Evolutionary conservation across 2,329 filamentous ascomycete species (phyloP).

Genomic region (Penicillium expansum): DNA sequence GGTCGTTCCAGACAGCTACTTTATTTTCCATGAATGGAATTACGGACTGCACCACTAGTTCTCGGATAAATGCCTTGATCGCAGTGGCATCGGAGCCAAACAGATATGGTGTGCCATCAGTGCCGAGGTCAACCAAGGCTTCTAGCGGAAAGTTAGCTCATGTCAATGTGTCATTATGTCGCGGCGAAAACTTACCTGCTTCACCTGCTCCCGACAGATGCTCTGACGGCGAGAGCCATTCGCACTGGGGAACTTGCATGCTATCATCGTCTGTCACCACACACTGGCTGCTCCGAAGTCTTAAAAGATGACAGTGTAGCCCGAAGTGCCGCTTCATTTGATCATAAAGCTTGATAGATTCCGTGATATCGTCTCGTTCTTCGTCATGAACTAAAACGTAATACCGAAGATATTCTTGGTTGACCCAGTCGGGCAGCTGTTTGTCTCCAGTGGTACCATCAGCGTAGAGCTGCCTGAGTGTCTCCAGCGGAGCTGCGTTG

Average conservation of each 20-base stretch:
- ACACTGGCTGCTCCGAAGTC: slow-evolving; percentile 80
- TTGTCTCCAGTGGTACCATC: slow-evolving; percentile 76
- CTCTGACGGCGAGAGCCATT: slow-evolving; percentile 87
- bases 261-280: slow-evolving; percentile 90
- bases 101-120: slow-evolving; percentile 68
- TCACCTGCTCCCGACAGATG: slow-evolving; percentile 72
- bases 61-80: slow-evolving; percentile 83
- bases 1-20: slow-evolving; percentile 92
- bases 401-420: slow-evolving; percentile 89
- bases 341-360: slow-evolving; percentile 87
- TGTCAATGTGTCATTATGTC: not conserved
- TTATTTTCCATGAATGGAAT: slow-evolving; percentile 95
- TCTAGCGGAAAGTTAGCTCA: slow-evolving; percentile 24
- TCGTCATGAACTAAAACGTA: slow-evolving; percentile 97
- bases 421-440: slow-evolving; percentile 77
- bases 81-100: slow-evolving; percentile 90
- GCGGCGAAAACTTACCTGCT: slow-evolving; percentile 47
- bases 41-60: slow-evolving; percentile 92
- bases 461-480: slow-evolving; percentile 77
- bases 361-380: slow-evolving; percentile 86
- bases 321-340: slow-evolving; percentile 99
- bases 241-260: slow-evolving; percentile 72
- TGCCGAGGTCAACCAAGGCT: slow-evolving; percentile 59
- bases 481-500: slow-evolving; percentile 78
- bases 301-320: slow-evolving; percentile 86